These are phyloP conservation scores for Wickerhamiella infanticola DNA, from an alignment of 1,139 yeast species.

Conservation along the genomic window DNA sequence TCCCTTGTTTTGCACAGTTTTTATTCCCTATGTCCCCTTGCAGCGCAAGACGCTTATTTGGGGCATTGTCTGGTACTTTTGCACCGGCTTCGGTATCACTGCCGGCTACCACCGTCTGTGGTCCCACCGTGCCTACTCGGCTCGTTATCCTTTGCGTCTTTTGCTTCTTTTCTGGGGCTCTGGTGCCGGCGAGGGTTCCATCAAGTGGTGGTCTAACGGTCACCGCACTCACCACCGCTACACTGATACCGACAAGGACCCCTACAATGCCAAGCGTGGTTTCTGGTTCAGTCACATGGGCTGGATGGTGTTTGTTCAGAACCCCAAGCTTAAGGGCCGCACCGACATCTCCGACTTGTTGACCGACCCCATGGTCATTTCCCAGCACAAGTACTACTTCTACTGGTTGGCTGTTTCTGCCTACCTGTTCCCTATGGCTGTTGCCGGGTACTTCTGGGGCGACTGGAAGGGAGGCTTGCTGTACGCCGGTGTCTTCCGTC, in stretches of 20 bases:
- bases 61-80: conserved; percentile 45
- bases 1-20: conserved; percentile 48
- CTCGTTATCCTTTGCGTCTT: conserved; percentile 51
- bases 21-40: conserved; percentile 43
- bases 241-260: conserved; percentile 93
- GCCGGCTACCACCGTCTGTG: conserved; percentile 87
- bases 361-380: conserved; percentile 77
- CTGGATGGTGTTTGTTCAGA: conserved; percentile 90
- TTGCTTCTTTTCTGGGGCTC: conserved; percentile 80
- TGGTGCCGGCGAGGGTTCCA: conserved; percentile 91
- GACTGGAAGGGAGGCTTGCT: conserved; percentile 88
- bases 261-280: conserved; percentile 92
- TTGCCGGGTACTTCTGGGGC: conserved; percentile 72
- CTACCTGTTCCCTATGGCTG: conserved; percentile 53
- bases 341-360: conserved; percentile 90
- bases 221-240: conserved; percentile 96
- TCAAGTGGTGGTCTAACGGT: conserved; percentile 98
- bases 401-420: conserved; percentile 50
- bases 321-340: conserved; percentile 88
- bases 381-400: conserved; percentile 88
- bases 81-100: conserved; percentile 82
- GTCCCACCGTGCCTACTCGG: conserved; percentile 82
- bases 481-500: conserved; percentile 78
- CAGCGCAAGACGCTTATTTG: conserved; percentile 43
- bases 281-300: conserved; percentile 95